Conservation (phyloP, 768 basidiomycete genomes). For the Lentinula aciculospora region DNA sequence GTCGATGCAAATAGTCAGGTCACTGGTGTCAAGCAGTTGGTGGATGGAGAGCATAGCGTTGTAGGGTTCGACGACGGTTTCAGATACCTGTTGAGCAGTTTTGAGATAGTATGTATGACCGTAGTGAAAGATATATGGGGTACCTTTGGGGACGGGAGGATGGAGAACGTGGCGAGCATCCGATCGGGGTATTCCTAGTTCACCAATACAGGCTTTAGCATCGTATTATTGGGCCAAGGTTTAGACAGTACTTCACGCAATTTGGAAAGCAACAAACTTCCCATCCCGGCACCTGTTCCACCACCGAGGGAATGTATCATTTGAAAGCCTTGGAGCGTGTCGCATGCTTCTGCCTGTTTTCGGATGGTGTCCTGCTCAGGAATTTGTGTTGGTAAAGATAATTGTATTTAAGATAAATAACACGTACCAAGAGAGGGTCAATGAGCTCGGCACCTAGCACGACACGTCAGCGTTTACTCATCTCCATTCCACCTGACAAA, state of each 20-base stretch:
- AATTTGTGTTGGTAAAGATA: background rate
- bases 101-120: background rate
- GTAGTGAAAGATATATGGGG: background rate
- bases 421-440: constrained; percentile 65
- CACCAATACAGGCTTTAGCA: background rate
- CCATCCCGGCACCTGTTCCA: constrained; percentile 85
- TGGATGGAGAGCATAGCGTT: constrained; percentile 81
- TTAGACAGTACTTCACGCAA: constrained; percentile 59
- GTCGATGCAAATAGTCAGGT: constrained; percentile 80
- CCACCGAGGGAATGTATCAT: constrained; percentile 87
- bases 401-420: background rate
- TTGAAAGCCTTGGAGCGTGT: constrained; percentile 89
- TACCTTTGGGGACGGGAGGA: constrained; percentile 49
- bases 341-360: constrained; percentile 74
- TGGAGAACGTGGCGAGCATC: constrained; percentile 51
- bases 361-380: constrained; percentile 63
- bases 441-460: constrained; percentile 80
- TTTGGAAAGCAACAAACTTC: constrained; percentile 75
- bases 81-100: constrained; percentile 34
- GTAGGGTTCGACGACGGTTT: constrained; percentile 69
- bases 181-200: constrained; percentile 46
- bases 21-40: constrained; percentile 85
- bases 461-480: background rate
- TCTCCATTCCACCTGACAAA: background rate
- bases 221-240: background rate